A percentile compares a stretch with the other conserved stretches of the same genome.
These are phyloP conservation scores for Sequoiadendron giganteum DNA, from an alignment of 75 land plant species.

Conservation along the genomic window DNA sequence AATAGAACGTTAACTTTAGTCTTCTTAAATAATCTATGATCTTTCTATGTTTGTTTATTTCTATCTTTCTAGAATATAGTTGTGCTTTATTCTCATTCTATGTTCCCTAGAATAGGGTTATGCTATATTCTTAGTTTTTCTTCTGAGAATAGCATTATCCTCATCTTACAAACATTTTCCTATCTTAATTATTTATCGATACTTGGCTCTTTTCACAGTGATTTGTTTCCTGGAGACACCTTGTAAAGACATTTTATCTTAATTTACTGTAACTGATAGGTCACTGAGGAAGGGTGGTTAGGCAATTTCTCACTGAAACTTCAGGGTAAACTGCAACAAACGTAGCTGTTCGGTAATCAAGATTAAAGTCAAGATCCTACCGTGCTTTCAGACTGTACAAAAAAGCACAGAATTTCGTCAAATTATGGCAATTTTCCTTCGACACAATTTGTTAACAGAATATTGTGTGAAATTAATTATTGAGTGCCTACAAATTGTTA, in stretches of 20 bases:
- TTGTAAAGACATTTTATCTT: background rate
- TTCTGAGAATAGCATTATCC: too few species aligned
- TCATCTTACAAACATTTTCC: too few species aligned
- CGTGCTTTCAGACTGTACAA: background rate
- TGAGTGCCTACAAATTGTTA: background rate
- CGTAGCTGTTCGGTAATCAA: background rate
- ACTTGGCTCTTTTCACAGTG: too few species aligned
- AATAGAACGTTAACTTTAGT: too few species aligned
- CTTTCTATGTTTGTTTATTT: too few species aligned
- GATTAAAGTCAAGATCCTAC: background rate
- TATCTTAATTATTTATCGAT: too few species aligned
- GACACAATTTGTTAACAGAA: background rate
- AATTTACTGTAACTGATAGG: background rate
- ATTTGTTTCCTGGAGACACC: too few species aligned
- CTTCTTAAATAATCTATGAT: too few species aligned
- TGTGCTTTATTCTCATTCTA: too few species aligned
- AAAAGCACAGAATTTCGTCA: background rate
- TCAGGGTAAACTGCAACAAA: background rate
- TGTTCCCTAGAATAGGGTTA: too few species aligned
- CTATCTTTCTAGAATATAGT: too few species aligned
- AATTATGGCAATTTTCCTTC: background rate
- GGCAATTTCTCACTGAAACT: background rate
- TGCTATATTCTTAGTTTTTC: too few species aligned
- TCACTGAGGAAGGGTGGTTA: background rate
- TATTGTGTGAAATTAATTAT: background rate